Base-by-base conservation (phyloP, 768 basidiomycete genomes). In the Leucogyrophana mollusca region DNA sequence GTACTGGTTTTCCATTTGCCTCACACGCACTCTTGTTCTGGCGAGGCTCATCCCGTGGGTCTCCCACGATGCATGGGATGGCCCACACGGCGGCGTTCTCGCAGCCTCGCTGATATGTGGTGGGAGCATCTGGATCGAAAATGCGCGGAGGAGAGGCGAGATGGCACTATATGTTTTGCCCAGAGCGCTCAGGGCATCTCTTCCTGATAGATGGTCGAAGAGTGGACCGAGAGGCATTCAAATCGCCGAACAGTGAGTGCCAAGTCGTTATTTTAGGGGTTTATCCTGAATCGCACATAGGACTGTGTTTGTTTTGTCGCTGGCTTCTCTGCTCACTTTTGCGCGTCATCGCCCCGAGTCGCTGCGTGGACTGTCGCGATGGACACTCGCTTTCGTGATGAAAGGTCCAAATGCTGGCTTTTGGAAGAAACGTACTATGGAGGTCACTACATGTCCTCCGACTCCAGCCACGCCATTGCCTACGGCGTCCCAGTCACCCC, bases 91-190 rank as follows among this genome's bases (percentile, higher is more conserved):
- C 1, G 77, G 83, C 49, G 65, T 84, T 23, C 64, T 90, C 49
- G 75, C 71, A 3, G 88, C 85, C 17, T 85, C 83, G 49, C 60
- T 91, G 34, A 65, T 75, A 14, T 90, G 88, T 50, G 88, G 89
- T 4, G 69, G 74, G 46, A 89, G 87, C 45, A 88, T 91, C 34
- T 88, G 82, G 80, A 76, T 90, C 21, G 89, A 91, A 58, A 80
- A 83, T 49, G 82, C 81, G 2, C 69, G 71, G 45, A 68, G 89
- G 51, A 69, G 89, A 43, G 86, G 87, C 4, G 89, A 91, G 66
- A 87, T 91, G 69, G 82, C 87, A 0, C 60, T 90, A 23, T 90
- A 90, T 55, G 88, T 90, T 43, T 67, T 90, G 4, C 87, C 89
- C 3, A 72, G 78, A 45, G 88, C 87, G 10, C 51, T 90, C 23